phyloP scores from a whole-genome alignment of 768 basidiomycete species.

The Collybia sp. region DNA sequence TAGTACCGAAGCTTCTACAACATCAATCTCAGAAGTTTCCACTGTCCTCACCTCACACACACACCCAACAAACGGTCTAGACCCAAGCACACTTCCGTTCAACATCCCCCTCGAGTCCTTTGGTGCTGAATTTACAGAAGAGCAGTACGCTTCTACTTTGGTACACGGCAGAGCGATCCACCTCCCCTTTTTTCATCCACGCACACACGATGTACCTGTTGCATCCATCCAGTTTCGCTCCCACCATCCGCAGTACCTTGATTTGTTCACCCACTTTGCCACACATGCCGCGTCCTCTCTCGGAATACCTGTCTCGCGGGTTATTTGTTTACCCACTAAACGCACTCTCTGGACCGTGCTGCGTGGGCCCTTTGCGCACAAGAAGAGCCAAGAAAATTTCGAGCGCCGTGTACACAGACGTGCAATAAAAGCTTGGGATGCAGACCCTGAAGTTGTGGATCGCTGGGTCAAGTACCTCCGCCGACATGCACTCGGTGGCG shows the following conservation, averaged over 20 bases:
- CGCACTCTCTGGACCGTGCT: constrained; percentile 84
- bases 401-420: constrained; percentile 81
- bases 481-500: constrained; percentile 74
- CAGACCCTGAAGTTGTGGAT: constrained; percentile 71
- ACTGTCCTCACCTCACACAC: background rate
- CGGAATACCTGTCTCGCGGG: constrained; percentile 69
- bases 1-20: too few relatives aligned
- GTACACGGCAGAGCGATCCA: constrained; percentile 60
- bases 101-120: constrained; percentile 7
- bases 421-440: constrained; percentile 87
- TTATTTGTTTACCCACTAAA: constrained; percentile 64
- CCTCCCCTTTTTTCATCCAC: constrained; percentile 50
- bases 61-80: constrained; percentile 1
- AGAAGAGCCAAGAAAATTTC: constrained; percentile 96
- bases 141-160: constrained; percentile 48
- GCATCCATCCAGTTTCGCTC: constrained; percentile 83
- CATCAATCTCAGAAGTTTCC: background rate
- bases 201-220: constrained; percentile 68
- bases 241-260: constrained; percentile 60
- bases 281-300: constrained; percentile 82
- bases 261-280: constrained; percentile 81
- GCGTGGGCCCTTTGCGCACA: constrained; percentile 84
- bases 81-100: constrained; percentile 12
- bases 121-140: constrained; percentile 25
- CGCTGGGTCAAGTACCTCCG: constrained; percentile 78